Conservation (phyloP, 2,329 filamentous ascomycete species). For the Alternaria sp. region DNA sequence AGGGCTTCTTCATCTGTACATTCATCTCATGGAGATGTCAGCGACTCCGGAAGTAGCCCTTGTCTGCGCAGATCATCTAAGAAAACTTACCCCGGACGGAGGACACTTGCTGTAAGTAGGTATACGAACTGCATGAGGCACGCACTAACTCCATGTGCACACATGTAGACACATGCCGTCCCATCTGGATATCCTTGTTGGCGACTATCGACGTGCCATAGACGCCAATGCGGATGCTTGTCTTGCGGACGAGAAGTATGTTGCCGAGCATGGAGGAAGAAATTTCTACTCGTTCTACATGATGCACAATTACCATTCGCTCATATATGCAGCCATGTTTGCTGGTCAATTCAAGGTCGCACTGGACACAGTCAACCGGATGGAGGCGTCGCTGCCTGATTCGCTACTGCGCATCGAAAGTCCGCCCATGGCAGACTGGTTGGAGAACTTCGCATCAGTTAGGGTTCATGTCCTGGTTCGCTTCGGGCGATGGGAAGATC, state of each 20-base stretch:
- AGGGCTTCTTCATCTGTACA: constrained; percentile 77
- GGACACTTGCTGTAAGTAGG: constrained; percentile 66
- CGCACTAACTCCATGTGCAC: neutral
- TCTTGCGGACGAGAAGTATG: constrained; percentile 71
- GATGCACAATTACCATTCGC: constrained; percentile 77
- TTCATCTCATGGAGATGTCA: constrained; percentile 82
- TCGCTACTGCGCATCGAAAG: constrained; percentile 69
- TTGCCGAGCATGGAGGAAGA: constrained; percentile 65
- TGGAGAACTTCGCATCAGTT: constrained; percentile 75
- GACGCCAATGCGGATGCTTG: constrained; percentile 73
- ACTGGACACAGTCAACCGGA: constrained; percentile 65
- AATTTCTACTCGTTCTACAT: constrained; percentile 83
- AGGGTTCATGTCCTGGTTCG: constrained; percentile 74
- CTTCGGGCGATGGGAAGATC: constrained; percentile 75
- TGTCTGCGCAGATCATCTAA: constrained; percentile 67
- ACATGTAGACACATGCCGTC: constrained; percentile 71
- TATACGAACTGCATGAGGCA: neutral
- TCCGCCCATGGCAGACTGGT: constrained; percentile 78
- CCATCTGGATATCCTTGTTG: constrained; percentile 76
- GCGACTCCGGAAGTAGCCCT: constrained; percentile 69
- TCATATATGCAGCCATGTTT: constrained; percentile 81
- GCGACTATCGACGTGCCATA: constrained; percentile 73
- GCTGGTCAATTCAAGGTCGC: constrained; percentile 70
- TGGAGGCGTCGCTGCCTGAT: constrained; percentile 71
- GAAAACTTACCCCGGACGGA: constrained; percentile 71